Evolutionary conservation across 495 filamentous ascomycete species (phyloP).

Genomic region (Letharia columbiana): DNA sequence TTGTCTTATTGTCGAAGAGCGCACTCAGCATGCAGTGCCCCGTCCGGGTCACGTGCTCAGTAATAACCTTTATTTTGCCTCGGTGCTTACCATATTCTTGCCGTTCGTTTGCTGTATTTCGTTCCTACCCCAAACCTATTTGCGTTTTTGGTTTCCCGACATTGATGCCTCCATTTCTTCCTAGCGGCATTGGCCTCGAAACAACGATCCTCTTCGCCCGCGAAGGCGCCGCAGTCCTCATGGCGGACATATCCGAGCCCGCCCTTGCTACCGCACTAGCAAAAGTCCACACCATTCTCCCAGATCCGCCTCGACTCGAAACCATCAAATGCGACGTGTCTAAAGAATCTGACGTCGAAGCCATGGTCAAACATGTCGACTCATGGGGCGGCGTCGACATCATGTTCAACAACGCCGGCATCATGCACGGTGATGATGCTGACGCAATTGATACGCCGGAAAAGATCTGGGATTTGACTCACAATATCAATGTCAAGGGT

Average conservation of each 20-base stretch:
- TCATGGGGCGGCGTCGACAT: conserved; percentile 87
- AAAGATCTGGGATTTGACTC: conserved; percentile 90
- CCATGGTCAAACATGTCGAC: conserved; percentile 63
- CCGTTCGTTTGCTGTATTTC: neutral
- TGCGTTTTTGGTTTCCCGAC: neutral
- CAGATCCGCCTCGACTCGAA: conserved; percentile 51
- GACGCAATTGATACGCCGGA: conserved; percentile 81
- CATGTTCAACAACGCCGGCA: conserved; percentile 98
- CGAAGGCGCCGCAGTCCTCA: conserved; percentile 79
- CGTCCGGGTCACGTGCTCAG: neutral
- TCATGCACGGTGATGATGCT: conserved; percentile 87
- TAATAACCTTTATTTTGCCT: neutral
- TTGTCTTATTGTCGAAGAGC: neutral
- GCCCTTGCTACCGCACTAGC: conserved; percentile 62
- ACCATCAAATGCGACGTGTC: conserved; percentile 54
- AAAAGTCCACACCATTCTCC: conserved; percentile 58
- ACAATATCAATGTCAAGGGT: conserved; percentile 94
- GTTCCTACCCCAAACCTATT: too few species aligned
- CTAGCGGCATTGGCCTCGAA: conserved; percentile 90
- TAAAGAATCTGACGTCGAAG: conserved; percentile 65
- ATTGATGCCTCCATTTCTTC: neutral
- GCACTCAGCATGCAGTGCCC: neutral
- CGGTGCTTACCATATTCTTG: neutral
- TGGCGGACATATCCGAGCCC: conserved; percentile 72
- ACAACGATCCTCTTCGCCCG: conserved; percentile 84